These are phyloP conservation scores for Dryadomyces quercivorus DNA, from an alignment of 2,329 filamentous ascomycete species.

Conservation along the genomic window DNA sequence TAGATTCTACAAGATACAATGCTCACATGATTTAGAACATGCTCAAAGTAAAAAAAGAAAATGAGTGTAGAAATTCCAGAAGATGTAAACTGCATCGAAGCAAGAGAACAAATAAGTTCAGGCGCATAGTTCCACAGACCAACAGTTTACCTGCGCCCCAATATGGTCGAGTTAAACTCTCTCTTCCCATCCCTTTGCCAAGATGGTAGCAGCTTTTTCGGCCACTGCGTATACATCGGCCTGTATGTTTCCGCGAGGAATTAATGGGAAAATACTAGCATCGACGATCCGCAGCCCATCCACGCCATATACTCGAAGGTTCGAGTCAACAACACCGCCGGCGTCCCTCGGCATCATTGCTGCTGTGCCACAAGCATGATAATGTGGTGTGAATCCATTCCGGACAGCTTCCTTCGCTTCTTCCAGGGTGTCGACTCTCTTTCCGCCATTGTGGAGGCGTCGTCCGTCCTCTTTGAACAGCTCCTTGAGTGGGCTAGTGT, in stretches of 20 bases:
- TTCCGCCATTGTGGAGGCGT: not conserved
- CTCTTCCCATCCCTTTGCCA: not conserved
- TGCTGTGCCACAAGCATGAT: conserved; percentile 26
- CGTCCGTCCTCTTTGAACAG: not conserved
- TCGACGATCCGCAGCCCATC: conserved; percentile 29
- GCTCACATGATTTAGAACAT: too few species aligned
- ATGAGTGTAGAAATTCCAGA: too few species aligned
- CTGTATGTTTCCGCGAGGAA: conserved; percentile 21
- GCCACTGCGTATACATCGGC: conserved; percentile 16
- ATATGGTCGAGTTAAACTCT: not conserved
- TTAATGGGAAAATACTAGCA: conserved; percentile 29
- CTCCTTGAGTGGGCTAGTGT: conserved; percentile 11
- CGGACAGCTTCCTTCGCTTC: conserved; percentile 15
- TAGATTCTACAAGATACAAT: too few species aligned
- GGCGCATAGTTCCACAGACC: too few species aligned
- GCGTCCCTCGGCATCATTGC: conserved; percentile 29
- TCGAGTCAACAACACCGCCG: conserved; percentile 30
- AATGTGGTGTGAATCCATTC: conserved; percentile 13
- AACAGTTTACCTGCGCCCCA: too few species aligned
- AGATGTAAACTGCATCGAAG: too few species aligned
- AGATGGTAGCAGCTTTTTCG: conserved; percentile 25
- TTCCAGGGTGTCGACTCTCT: conserved; percentile 7
- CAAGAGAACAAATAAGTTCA: too few species aligned
- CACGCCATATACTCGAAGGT: conserved; percentile 29
- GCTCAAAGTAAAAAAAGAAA: too few species aligned